These are phyloP conservation scores for Coprinopsis cinerea DNA, from an alignment of 768 basidiomycete genomes.

Conservation along the genomic window DNA sequence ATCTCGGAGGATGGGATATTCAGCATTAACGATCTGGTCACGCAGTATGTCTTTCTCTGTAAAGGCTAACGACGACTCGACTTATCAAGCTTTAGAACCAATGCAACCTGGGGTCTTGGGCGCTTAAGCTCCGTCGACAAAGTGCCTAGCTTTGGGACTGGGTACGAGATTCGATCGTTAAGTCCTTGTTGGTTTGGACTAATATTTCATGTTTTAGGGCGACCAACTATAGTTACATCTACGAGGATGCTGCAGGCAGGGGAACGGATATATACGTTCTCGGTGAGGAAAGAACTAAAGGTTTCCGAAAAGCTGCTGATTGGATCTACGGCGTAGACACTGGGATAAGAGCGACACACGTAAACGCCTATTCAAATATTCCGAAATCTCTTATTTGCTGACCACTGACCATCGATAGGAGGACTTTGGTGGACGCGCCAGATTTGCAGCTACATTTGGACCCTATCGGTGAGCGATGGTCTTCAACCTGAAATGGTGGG, in stretches of 20 bases:
- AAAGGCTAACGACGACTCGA: no score
- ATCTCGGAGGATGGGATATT: conserved; percentile 24
- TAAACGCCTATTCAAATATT: neutral
- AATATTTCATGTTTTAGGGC: conserved; percentile 1
- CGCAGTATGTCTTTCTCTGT: conserved; percentile 14
- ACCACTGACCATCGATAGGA: conserved; percentile 1
- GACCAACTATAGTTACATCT: conserved; percentile 17
- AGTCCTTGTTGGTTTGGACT: neutral
- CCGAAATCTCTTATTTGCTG: neutral
- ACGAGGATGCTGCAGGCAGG: conserved; percentile 23
- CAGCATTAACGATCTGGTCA: conserved; percentile 15
- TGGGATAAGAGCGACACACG: conserved; percentile 11
- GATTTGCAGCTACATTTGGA: conserved; percentile 32
- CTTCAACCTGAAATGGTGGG: neutral
- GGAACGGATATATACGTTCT: conserved; percentile 36
- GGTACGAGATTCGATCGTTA: conserved; percentile 7
- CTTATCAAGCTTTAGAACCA: conserved; percentile 14
- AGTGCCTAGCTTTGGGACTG: neutral
- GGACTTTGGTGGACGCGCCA: conserved; percentile 34
- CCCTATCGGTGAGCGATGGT: conserved; percentile 16
- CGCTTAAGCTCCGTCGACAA: conserved; percentile 17
- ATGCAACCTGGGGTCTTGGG: conserved; percentile 28
- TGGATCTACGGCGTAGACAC: conserved; percentile 14
- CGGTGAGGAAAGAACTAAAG: conserved; percentile 18
- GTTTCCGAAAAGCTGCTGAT: neutral